These are phyloP conservation scores for Pisolithus sp. DNA, from an alignment of 768 basidiomycete species.

Conservation along the genomic window DNA sequence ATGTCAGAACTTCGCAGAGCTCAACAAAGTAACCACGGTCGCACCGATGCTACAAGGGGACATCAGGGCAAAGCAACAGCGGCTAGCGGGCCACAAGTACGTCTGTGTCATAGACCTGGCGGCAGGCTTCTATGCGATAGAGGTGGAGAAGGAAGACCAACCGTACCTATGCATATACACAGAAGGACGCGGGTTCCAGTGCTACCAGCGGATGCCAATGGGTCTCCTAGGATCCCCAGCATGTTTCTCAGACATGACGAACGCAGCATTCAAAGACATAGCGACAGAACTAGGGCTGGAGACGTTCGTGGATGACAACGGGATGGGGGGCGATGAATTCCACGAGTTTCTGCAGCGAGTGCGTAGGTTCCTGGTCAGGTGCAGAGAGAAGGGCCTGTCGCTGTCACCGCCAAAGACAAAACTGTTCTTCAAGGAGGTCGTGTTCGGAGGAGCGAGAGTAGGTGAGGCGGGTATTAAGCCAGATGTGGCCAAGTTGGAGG, in stretches of 20 bases:
- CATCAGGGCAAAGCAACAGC: slow-evolving; percentile 33
- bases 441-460: neutral
- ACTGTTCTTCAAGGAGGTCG: slow-evolving; percentile 4
- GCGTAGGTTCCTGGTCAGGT: slow-evolving; percentile 14
- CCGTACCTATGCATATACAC: slow-evolving; percentile 32
- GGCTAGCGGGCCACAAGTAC: slow-evolving; percentile 31
- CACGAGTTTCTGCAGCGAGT: slow-evolving; percentile 22
- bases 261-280: slow-evolving; percentile 19
- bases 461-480: no score
- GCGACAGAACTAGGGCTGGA: slow-evolving; percentile 21
- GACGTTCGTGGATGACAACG: slow-evolving; percentile 37
- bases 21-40: slow-evolving; percentile 28
- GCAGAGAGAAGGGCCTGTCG: neutral
- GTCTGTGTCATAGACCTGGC: slow-evolving; percentile 33
- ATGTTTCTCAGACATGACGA: slow-evolving; percentile 26
- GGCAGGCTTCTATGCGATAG: slow-evolving; percentile 28
- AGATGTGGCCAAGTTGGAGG: no score
- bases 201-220: slow-evolving; percentile 33
- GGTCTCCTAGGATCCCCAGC: slow-evolving; percentile 36
- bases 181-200: slow-evolving; percentile 31
- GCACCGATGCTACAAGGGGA: slow-evolving; percentile 32
- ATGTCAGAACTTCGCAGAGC: slow-evolving; percentile 31
- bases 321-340: slow-evolving; percentile 27
- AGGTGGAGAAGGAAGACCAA: slow-evolving; percentile 6
- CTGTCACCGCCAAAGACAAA: neutral